phyloP scores from a whole-genome alignment of 2,329 filamentous ascomycete genomes.

The Blumeriella jaapii region DNA sequence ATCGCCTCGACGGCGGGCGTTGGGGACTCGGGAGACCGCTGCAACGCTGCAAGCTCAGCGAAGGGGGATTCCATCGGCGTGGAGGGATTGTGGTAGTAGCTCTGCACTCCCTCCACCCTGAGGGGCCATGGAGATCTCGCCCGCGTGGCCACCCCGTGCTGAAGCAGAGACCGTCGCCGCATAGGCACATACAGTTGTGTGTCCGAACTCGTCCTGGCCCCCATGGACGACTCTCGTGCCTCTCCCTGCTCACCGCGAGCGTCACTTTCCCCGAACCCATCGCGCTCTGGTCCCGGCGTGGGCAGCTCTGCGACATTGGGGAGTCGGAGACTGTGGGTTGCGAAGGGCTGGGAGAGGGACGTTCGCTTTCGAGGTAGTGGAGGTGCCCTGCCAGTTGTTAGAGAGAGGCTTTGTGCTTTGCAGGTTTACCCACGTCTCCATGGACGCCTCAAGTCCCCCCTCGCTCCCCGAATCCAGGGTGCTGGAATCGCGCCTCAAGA shows the following conservation, averaged over 20 bases:
- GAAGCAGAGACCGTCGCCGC: slow-evolving; percentile 23
- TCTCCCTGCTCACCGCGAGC: slow-evolving; percentile 8
- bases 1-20: slow-evolving; percentile 30
- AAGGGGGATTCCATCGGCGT: slow-evolving; percentile 12
- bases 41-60: slow-evolving; percentile 6
- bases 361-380: slow-evolving; percentile 14
- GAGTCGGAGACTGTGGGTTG: slow-evolving; percentile 18
- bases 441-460: background rate
- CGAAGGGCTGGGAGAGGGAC: slow-evolving; percentile 13
- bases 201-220: slow-evolving; percentile 15
- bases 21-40: slow-evolving; percentile 5
- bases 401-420: background rate
- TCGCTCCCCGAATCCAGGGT: background rate
- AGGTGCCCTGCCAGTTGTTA: slow-evolving; percentile 7
- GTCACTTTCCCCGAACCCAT: slow-evolving; percentile 3
- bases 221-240: background rate
- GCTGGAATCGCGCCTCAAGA: slow-evolving; percentile 1
- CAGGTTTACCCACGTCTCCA: slow-evolving; percentile 1
- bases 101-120: slow-evolving; percentile 6
- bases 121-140: slow-evolving; percentile 4
- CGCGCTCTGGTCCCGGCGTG: slow-evolving; percentile 12
- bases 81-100: slow-evolving; percentile 13
- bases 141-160: slow-evolving; percentile 26
- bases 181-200: slow-evolving; percentile 21
- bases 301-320: slow-evolving; percentile 21